Conservation (phyloP, 2,329 filamentous ascomycete species). For the Pseudogymnoascus sp. region DNA sequence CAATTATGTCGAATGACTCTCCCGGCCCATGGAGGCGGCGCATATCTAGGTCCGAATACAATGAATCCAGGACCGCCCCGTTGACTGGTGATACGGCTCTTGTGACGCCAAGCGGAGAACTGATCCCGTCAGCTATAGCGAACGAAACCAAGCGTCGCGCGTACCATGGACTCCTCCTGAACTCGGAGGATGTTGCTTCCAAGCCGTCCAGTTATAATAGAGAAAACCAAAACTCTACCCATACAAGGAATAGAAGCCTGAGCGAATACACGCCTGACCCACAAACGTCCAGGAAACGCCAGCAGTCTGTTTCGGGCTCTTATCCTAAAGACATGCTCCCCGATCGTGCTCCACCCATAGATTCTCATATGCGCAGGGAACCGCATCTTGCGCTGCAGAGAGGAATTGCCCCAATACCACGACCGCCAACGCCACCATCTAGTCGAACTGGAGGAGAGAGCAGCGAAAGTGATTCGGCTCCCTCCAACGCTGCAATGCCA, state of each 20-base stretch:
- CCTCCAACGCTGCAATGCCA: conserved; percentile 33
- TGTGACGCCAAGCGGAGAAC: conserved; percentile 44
- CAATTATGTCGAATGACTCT: conserved; percentile 56
- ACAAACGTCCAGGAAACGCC: conserved; percentile 56
- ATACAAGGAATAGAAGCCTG: conserved; percentile 63
- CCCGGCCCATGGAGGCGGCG: conserved; percentile 55
- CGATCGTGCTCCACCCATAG: conserved; percentile 41
- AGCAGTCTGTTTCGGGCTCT: conserved; percentile 62
- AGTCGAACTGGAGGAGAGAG: conserved; percentile 57
- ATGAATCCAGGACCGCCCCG: conserved; percentile 15
- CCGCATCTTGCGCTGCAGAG: conserved; percentile 70
- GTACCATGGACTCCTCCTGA: conserved; percentile 39
- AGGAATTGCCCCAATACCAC: conserved; percentile 55
- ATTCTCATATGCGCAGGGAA: conserved; percentile 60
- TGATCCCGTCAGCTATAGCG: conserved; percentile 41
- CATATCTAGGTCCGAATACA: conserved; percentile 24
- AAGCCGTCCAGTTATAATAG: conserved; percentile 19
- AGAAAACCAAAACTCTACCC: conserved; percentile 10
- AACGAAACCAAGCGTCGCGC: conserved; percentile 49
- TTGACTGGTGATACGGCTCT: conserved; percentile 39
- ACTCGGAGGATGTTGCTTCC: conserved; percentile 19
- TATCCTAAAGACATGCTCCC: conserved; percentile 37
- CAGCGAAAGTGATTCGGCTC: conserved; percentile 40
- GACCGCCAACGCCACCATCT: conserved; percentile 71
- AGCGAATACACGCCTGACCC: conserved; percentile 80